Conservation (phyloP, 2,329 filamentous ascomycete genomes). For the Catunica adiposa region DNA sequence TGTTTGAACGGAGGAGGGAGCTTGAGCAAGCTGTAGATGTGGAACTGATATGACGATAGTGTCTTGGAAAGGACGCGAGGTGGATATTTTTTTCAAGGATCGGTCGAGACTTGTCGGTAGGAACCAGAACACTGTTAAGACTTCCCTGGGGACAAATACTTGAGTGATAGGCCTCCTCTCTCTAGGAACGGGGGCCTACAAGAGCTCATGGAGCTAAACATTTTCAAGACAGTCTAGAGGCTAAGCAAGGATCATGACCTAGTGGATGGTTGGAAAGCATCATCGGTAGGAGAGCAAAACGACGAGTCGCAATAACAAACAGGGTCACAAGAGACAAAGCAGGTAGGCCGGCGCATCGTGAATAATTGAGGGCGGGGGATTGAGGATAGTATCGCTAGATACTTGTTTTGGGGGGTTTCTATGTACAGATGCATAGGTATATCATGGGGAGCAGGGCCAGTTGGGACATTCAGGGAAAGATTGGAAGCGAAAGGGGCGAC, state of each 20-base stretch:
- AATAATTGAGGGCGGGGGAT: no score
- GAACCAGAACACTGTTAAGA: no score
- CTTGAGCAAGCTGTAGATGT: not conserved
- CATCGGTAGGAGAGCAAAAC: conserved; percentile 9
- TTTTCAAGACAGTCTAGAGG: not conserved
- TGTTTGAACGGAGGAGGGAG: not conserved
- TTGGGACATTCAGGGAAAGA: conserved; percentile 8
- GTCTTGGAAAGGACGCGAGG: not conserved
- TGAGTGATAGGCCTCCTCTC: no score
- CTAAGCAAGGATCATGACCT: conserved; percentile 5
- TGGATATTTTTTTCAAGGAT: not conserved
- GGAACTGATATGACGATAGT: not conserved
- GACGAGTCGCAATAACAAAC: not conserved
- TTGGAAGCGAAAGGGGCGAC: conserved; percentile 21
- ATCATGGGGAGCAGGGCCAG: not conserved
- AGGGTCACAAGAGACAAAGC: not conserved
- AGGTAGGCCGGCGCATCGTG: no score
- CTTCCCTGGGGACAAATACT: no score
- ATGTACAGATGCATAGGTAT: no score
- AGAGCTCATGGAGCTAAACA: not conserved
- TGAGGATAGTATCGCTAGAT: no score
- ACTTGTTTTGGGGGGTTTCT: not conserved
- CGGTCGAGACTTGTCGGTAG: not conserved
- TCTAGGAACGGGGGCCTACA: no score
- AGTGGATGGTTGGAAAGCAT: conserved; percentile 1